These are phyloP conservation scores for Hericium erinaceus DNA, from an alignment of 768 basidiomycete species.

Conservation along the genomic window DNA sequence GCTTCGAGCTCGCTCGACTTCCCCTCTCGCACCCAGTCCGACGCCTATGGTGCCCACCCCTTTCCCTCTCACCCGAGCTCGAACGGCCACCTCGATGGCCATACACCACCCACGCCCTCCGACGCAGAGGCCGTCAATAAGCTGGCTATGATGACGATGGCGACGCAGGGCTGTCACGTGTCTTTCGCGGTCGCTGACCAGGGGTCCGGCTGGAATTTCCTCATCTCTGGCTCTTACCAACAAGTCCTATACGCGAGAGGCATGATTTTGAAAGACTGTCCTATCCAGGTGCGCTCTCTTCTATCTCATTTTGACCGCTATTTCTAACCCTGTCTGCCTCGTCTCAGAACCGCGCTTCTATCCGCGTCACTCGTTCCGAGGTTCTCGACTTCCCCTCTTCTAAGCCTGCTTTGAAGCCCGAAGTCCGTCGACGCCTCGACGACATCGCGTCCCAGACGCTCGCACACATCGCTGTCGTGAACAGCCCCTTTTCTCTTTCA, in stretches of 20 bases:
- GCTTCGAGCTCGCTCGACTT: constrained; percentile 58
- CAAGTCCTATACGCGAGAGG: constrained; percentile 89
- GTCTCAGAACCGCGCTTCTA: constrained; percentile 66
- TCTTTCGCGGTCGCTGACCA: constrained; percentile 69
- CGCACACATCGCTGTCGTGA: constrained; percentile 91
- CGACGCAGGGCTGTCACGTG: constrained; percentile 75
- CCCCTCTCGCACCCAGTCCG: constrained; percentile 36
- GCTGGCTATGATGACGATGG: constrained; percentile 70
- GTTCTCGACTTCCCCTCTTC: constrained; percentile 80
- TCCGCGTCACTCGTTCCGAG: constrained; percentile 88
- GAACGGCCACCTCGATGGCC: constrained; percentile 22
- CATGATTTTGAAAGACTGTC: constrained; percentile 82
- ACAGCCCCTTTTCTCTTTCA: constrained; percentile 67
- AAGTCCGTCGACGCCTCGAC: constrained; percentile 80
- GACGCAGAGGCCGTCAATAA: constrained; percentile 72
- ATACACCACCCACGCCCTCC: constrained; percentile 28
- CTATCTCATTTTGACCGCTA: constrained; percentile 11
- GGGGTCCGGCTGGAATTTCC: constrained; percentile 77
- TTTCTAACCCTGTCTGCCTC: constrained; percentile 10
- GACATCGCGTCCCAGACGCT: constrained; percentile 89
- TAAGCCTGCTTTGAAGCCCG: constrained; percentile 70
- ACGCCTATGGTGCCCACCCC: constrained; percentile 27
- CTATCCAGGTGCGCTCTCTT: constrained; percentile 54
- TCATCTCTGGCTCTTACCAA: constrained; percentile 84
- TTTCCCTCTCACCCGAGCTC: constrained; percentile 20